A percentile compares a stretch with the other conserved stretches of the same genome.
Evolutionary conservation across 2,329 filamentous ascomycete genomes (phyloP).

Genomic region (Beauveria sp.): DNA sequence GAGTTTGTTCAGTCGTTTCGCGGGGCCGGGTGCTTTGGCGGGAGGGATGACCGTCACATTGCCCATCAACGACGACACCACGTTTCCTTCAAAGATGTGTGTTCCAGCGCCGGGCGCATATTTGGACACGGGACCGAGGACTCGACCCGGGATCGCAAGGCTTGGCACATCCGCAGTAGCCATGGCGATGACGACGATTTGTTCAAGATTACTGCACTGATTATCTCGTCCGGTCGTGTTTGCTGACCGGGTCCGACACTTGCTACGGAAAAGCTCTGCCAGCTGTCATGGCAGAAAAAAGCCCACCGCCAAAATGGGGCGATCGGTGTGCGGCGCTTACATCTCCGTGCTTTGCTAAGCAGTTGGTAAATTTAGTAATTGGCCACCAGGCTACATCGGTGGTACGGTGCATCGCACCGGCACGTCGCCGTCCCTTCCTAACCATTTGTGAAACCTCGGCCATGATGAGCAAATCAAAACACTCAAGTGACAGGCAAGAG

Average conservation of each 20-base stretch:
- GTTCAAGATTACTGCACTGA: not conserved
- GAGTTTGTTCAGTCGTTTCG: conserved; percentile 54
- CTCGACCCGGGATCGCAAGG: conserved; percentile 73
- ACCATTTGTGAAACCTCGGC: not conserved
- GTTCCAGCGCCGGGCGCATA: conserved; percentile 75
- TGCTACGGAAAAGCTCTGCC: not conserved
- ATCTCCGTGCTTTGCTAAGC: conserved; percentile 11
- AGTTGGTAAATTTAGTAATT: too few species aligned
- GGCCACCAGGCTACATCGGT: too few species aligned
- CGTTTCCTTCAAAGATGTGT: conserved; percentile 65
- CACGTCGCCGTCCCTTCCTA: not conserved
- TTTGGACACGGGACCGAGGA: conserved; percentile 59
- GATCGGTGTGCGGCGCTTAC: not conserved
- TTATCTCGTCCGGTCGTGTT: not conserved
- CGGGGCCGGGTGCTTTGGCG: conserved; percentile 39
- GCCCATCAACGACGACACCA: conserved; percentile 79
- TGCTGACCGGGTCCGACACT: not conserved
- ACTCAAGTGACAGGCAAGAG: not conserved
- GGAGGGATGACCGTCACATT: conserved; percentile 50
- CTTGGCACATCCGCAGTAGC: conserved; percentile 33
- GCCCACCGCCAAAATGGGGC: conserved; percentile 5
- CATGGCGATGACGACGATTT: conserved; percentile 16
- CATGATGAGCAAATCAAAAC: not conserved
- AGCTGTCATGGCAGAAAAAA: conserved; percentile 2
- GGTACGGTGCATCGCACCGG: not conserved